Evolutionary conservation across 139 green algal genomes (phyloP), one percentile per base, ranked within the genome.

Genomic region (Marvania coccoides): DNA sequence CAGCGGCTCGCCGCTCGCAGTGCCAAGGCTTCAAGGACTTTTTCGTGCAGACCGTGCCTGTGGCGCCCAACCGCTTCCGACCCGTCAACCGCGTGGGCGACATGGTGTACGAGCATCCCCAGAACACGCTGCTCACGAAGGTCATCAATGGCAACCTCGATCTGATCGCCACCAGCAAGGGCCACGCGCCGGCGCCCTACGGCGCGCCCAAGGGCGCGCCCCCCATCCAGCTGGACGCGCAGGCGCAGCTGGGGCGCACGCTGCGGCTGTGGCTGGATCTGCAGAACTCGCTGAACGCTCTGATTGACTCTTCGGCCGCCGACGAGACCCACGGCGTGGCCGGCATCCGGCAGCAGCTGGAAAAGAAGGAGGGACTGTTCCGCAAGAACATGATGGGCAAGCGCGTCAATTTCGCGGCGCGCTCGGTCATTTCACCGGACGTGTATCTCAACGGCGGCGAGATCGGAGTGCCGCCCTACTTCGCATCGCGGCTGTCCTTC

Each of bases 301-400:
- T 98, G 5, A 83, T 97, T 10, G 93, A 98, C 83, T 83, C 68
- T 53, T 87, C 81, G 6, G 77, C 84, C 1, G 81, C 81, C 24
- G 77, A 84, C 47, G 45, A 63, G 31, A 70, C 63, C 19, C 54
- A 48, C 34, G 33, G 70, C 54, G 63, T 77, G 36, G 65, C 74
- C 62, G 88, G 87, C 57, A 90, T 97, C 28, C 69, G 83, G 66
- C 91, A 97, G 77, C 69, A 79, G 72, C 80, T 98, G 68, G 92
- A 98, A 79, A 96, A 97, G 83, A 98, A 98, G 83, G 92, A 99
- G 77, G 94, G 94, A 1, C 78, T 99, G 69, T 98, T 99, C 81
- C 82, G 94, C 46, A 99, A 96, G 79, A 94, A 99, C 83, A 99
- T 99, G 94, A 99, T 99, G 94, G 94, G 94, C 65, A 98, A 98